phyloP scores from a whole-genome alignment of 495 filamentous ascomycete species.

The Hypoxylon rickii region DNA sequence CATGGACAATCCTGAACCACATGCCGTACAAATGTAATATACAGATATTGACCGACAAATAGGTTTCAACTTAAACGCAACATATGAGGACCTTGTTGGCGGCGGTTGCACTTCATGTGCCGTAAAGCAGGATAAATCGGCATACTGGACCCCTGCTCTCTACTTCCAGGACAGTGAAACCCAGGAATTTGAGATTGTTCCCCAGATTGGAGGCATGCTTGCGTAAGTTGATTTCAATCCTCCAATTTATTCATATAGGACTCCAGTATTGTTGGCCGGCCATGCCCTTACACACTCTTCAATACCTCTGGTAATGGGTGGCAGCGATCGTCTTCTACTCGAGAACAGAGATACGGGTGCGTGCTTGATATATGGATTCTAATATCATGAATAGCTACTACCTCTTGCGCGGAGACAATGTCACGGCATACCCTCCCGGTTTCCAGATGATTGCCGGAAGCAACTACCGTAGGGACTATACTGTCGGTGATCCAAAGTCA shows the following conservation, averaged over 20 bases:
- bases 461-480: constrained; percentile 68
- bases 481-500: constrained; percentile 55
- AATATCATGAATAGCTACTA: constrained; percentile 65
- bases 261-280: too few species aligned
- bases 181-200: constrained; percentile 49
- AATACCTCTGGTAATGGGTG: not conserved
- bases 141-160: constrained; percentile 69
- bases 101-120: constrained; percentile 68
- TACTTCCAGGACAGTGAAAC: constrained; percentile 63
- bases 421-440: constrained; percentile 74
- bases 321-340: not conserved
- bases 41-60: constrained; percentile 4
- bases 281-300: not conserved
- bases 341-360: not conserved
- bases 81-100: constrained; percentile 53
- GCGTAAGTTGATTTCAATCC: constrained; percentile 48
- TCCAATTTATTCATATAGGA: not conserved
- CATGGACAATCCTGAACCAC: not conserved
- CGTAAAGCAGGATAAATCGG: constrained; percentile 67
- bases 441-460: constrained; percentile 91
- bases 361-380: constrained; percentile 4
- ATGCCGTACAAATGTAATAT: too few species aligned
- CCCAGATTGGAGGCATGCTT: constrained; percentile 65
- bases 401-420: constrained; percentile 62
- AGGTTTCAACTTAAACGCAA: constrained; percentile 56